A percentile compares a stretch with the other conserved stretches of the same genome.
Evolutionary conservation across 139 green algal species (phyloP).

Genomic region (Axilococcus clingmanii): DNA sequence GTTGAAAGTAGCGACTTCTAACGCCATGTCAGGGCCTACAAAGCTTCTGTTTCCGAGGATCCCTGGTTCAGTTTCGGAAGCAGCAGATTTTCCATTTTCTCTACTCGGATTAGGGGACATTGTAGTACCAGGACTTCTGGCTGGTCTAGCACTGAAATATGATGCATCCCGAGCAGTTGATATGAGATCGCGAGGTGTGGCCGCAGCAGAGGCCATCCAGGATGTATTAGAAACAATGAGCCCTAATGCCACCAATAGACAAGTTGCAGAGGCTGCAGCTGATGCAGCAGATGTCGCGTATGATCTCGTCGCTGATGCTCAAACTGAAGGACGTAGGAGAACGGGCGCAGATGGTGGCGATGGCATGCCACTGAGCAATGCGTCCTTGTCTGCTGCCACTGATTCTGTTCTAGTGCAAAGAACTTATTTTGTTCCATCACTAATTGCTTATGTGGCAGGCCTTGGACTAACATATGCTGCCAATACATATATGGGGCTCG

Average conservation of each 20-base stretch:
- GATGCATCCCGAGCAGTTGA: constrained; percentile 55
- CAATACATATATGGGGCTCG: constrained; percentile 70
- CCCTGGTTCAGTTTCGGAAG: constrained; percentile 27
- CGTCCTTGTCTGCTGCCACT: constrained; percentile 19
- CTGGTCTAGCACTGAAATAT: constrained; percentile 63
- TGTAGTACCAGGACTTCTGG: constrained; percentile 74
- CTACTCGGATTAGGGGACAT: constrained; percentile 86
- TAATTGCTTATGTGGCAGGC: constrained; percentile 60
- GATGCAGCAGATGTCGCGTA: constrained; percentile 49
- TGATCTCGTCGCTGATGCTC: constrained; percentile 42
- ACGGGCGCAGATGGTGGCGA: constrained; percentile 8
- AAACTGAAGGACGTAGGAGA: constrained; percentile 25
- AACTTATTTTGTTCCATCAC: constrained; percentile 57
- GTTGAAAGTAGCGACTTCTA: constrained; percentile 48
- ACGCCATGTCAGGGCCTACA: constrained; percentile 56
- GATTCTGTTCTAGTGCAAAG: constrained; percentile 57
- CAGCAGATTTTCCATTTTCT: constrained; percentile 63
- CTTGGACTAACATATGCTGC: constrained; percentile 65
- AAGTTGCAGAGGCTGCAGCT: constrained; percentile 43
- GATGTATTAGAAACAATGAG: constrained; percentile 30
- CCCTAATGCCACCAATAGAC: constrained; percentile 8
- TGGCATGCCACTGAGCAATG: constrained; percentile 5
- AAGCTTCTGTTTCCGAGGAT: constrained; percentile 76
- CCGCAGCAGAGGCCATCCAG: constrained; percentile 45
- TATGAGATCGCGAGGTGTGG: constrained; percentile 39